These are phyloP conservation scores for Arthrobotrys entomopaga DNA, from an alignment of 2,329 filamentous ascomycete species.

Conservation along the genomic window DNA sequence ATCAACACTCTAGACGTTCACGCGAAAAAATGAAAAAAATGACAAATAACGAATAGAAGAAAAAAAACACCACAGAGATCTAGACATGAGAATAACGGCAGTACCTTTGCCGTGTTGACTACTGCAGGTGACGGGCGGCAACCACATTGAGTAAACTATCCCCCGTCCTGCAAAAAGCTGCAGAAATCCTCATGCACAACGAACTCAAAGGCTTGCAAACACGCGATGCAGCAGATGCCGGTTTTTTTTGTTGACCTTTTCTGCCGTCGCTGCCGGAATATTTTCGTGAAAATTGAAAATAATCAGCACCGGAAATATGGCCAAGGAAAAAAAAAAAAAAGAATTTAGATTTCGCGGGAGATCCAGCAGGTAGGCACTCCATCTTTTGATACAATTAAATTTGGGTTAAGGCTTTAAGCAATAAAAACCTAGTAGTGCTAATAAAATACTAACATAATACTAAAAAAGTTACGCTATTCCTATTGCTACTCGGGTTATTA, in stretches of 20 bases:
- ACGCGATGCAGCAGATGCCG: conserved; percentile 30
- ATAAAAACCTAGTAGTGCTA: conserved; percentile 12
- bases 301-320: conserved; percentile 1
- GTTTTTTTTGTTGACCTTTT: conserved; percentile 23
- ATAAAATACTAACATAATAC: too few relatives aligned
- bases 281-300: conserved; percentile 27
- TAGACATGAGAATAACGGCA: conserved; percentile 17
- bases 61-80: conserved; percentile 7
- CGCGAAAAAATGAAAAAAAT: not conserved
- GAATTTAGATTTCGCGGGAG: not conserved
- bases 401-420: conserved; percentile 7
- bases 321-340: not conserved
- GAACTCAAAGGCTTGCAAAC: conserved; percentile 23
- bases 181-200: conserved; percentile 31
- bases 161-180: conserved; percentile 21
- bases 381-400: conserved; percentile 5
- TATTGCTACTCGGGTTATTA: conserved; percentile 35
- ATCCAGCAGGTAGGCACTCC: conserved; percentile 10
- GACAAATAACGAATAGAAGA: too few relatives aligned
- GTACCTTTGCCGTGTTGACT: conserved; percentile 29
- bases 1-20: conserved; percentile 9
- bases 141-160: conserved; percentile 49
- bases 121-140: conserved; percentile 47
- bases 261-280: conserved; percentile 37
- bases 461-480: conserved; percentile 1